Evolutionary conservation across 202 grass and related monocot species (phyloP).

Genomic region (Elaeis oleifera): DNA sequence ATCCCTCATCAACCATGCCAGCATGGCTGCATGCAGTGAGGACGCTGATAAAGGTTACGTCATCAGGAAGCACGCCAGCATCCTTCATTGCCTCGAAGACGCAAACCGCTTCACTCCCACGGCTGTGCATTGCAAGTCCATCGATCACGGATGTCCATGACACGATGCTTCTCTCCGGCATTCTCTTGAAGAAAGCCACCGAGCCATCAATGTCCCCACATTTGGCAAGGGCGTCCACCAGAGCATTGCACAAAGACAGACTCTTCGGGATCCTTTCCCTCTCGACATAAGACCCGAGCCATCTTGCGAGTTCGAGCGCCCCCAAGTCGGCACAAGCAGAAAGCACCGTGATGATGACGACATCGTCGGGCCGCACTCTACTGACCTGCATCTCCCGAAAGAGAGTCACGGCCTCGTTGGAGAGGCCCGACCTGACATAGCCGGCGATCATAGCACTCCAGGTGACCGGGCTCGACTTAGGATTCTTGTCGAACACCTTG

Average conservation of each 20-base stretch:
- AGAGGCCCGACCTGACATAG: slow-evolving; percentile 43
- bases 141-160: slow-evolving; percentile 75
- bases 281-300: slow-evolving; percentile 44
- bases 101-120: slow-evolving; percentile 44
- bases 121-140: slow-evolving; percentile 64
- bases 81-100: slow-evolving; percentile 56
- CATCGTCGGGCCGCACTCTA: slow-evolving; percentile 37
- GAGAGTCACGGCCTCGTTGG: slow-evolving; percentile 33
- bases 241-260: slow-evolving; percentile 42
- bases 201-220: slow-evolving; percentile 60
- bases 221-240: slow-evolving; percentile 59
- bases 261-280: slow-evolving; percentile 31
- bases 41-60: slow-evolving; percentile 60
- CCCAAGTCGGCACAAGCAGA: slow-evolving; percentile 48
- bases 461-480: slow-evolving; percentile 39
- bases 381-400: slow-evolving; percentile 62
- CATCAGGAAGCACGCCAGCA: slow-evolving; percentile 40
- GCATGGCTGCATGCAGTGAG: slow-evolving; percentile 73
- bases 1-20: slow-evolving; percentile 59
- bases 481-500: slow-evolving; percentile 57
- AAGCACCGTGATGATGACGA: slow-evolving; percentile 38
- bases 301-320: slow-evolving; percentile 53
- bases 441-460: slow-evolving; percentile 78
- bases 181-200: slow-evolving; percentile 41
- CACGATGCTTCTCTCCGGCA: slow-evolving; percentile 44